Percentiles rank a stretch among this genome's conserved stretches.
Conservation (phyloP, 192 early-diverging fungal species). For the Gaertneriomyces semiglobifer region DNA sequence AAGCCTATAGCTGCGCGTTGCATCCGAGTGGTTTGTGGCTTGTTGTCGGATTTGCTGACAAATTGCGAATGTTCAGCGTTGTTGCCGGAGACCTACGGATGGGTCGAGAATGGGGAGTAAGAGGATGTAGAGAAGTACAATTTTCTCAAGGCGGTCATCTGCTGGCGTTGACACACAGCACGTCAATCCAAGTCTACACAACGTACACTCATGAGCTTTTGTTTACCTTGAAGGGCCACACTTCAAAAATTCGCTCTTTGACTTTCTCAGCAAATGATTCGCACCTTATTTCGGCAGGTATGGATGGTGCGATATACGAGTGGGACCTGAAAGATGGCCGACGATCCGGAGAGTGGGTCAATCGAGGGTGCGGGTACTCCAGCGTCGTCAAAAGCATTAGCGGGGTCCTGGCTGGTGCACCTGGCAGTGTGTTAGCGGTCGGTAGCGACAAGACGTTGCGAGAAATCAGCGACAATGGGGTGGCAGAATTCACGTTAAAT, state of each 20-base stretch:
- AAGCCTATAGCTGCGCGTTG: constrained; percentile 57
- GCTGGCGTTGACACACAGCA: constrained; percentile 60
- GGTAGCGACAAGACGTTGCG: constrained; percentile 59
- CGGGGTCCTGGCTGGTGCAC: too few relatives aligned
- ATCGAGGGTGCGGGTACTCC: too few relatives aligned
- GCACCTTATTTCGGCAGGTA: constrained; percentile 53
- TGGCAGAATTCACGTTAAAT: not conserved
- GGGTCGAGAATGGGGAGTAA: constrained; percentile 57
- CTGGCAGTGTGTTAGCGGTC: constrained; percentile 52
- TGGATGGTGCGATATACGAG: constrained; percentile 62
- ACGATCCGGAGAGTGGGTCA: too few relatives aligned
- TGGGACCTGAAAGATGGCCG: constrained; percentile 47
- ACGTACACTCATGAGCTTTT: constrained; percentile 63
- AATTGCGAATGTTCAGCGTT: constrained; percentile 59
- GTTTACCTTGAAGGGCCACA: constrained; percentile 59
- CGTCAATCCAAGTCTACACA: constrained; percentile 58
- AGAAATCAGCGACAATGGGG: constrained; percentile 14
- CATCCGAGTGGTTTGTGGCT: constrained; percentile 67
- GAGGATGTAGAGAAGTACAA: constrained; percentile 60
- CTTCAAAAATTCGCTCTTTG: constrained; percentile 55
- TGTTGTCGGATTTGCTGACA: constrained; percentile 61
- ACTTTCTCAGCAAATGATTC: constrained; percentile 56
- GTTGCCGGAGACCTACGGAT: constrained; percentile 59
- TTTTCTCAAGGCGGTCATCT: constrained; percentile 62
- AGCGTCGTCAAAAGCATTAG: too few relatives aligned